These are phyloP conservation scores for Mucor saturninus DNA, from an alignment of 371 early-diverging fungal genomes.

Conservation along the genomic window DNA sequence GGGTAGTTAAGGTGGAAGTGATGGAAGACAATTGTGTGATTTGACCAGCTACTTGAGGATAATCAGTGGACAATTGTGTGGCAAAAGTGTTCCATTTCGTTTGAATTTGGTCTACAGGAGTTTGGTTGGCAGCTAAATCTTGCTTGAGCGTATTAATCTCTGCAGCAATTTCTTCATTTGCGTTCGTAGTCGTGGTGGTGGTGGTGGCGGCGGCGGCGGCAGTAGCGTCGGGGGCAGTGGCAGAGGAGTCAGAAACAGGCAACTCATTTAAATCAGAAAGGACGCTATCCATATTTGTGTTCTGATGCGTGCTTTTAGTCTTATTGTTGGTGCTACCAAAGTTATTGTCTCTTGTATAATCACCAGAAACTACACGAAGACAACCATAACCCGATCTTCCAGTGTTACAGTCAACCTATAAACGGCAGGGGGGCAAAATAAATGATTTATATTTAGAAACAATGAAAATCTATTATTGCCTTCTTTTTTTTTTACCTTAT, in stretches of 20 bases:
- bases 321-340: background rate
- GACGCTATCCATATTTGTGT: constrained; percentile 23
- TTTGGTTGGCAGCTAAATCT: background rate
- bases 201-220: background rate
- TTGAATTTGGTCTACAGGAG: constrained; percentile 22
- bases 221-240: background rate
- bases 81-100: constrained; percentile 28
- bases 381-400: constrained; percentile 50
- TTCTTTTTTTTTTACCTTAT: constrained; percentile 17
- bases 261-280: constrained; percentile 17
- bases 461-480: background rate
- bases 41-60: constrained; percentile 22
- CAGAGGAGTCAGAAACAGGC: background rate
- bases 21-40: constrained; percentile 20
- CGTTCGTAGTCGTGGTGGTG: constrained; percentile 3
- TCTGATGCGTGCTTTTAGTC: constrained; percentile 6
- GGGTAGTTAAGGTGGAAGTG: constrained; percentile 17
- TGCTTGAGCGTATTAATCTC: constrained; percentile 21
- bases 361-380: constrained; percentile 39
- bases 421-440: background rate
- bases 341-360: constrained; percentile 36
- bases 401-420: constrained; percentile 43
- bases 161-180: constrained; percentile 18
- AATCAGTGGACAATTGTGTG: constrained; percentile 11
- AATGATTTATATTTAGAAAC: background rate